Percentiles rank a stretch among this genome's conserved stretches.
phyloP scores from a whole-genome alignment of 2,329 filamentous ascomycete species.

The Trichoderma sp. region DNA sequence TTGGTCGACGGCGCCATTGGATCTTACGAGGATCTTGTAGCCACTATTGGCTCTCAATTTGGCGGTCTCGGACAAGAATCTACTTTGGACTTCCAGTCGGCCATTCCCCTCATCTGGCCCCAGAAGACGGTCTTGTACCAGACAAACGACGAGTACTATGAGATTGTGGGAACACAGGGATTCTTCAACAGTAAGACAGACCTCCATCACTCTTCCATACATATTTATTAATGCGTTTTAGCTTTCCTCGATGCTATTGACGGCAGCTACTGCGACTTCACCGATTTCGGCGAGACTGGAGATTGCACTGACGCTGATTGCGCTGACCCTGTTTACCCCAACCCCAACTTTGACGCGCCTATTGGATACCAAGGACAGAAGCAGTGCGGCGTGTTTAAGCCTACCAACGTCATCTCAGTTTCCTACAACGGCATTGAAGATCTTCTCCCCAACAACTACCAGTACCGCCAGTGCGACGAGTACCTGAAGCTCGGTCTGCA shows the following conservation, averaged over 20 bases:
- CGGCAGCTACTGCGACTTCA: conserved; percentile 41
- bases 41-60: neutral
- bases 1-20: neutral
- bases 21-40: neutral
- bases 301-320: conserved; percentile 24
- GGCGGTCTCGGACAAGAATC: neutral
- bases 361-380: conserved; percentile 42
- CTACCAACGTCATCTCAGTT: conserved; percentile 53
- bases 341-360: conserved; percentile 27
- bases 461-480: conserved; percentile 51
- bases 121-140: neutral
- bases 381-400: conserved; percentile 42
- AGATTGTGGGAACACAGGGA: neutral
- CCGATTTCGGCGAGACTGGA: conserved; percentile 30
- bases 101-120: neutral
- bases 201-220: too few relatives aligned
- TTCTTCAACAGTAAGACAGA: neutral
- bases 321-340: conserved; percentile 21
- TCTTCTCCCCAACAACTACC: conserved; percentile 47
- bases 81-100: neutral
- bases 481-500: conserved; percentile 55
- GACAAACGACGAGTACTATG: neutral
- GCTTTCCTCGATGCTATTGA: conserved; percentile 44
- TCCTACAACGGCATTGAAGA: conserved; percentile 53
- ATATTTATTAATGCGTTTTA: neutral